A percentile compares a stretch with the other conserved stretches of the same genome.
These are phyloP conservation scores for Aspergillus nanangensis DNA, from an alignment of 495 filamentous ascomycete species.

Conservation along the genomic window DNA sequence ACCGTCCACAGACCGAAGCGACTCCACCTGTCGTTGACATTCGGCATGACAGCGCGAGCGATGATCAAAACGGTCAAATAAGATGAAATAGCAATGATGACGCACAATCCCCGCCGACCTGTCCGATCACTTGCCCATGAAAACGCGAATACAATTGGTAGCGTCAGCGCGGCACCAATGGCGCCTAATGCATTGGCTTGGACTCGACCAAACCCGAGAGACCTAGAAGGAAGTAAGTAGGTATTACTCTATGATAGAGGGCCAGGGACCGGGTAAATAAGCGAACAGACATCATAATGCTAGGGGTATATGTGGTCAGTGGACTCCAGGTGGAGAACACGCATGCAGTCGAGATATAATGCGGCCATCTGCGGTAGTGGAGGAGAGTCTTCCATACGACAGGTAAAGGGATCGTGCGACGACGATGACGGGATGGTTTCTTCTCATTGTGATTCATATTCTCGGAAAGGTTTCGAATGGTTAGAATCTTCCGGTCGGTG, in stretches of 20 bases:
- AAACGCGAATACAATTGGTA: constrained; percentile 28
- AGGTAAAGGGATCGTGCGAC: no score
- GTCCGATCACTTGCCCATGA: constrained; percentile 24
- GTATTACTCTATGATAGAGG: no score
- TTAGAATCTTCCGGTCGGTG: no score
- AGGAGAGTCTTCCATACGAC: constrained; percentile 16
- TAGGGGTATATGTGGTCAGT: constrained; percentile 34
- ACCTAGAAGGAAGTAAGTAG: no score
- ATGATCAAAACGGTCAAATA: constrained; percentile 21
- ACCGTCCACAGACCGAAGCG: constrained; percentile 27
- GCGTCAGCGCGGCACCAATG: constrained; percentile 27
- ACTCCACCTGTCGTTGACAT: constrained; percentile 18
- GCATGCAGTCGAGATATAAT: constrained; percentile 30
- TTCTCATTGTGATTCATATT: no score
- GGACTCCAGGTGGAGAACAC: constrained; percentile 34
- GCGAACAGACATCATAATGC: constrained; percentile 30
- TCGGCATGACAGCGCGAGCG: constrained; percentile 9
- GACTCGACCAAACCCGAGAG: no score
- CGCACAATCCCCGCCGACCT: constrained; percentile 16
- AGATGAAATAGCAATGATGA: constrained; percentile 16
- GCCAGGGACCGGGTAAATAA: no score
- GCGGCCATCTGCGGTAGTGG: constrained; percentile 26
- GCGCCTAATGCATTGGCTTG: constrained; percentile 29
- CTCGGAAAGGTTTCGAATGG: no score
- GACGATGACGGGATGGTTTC: no score